Base-by-base conservation (phyloP, 2,329 filamentous ascomycete genomes). In the Chaetomium globosum region DNA sequence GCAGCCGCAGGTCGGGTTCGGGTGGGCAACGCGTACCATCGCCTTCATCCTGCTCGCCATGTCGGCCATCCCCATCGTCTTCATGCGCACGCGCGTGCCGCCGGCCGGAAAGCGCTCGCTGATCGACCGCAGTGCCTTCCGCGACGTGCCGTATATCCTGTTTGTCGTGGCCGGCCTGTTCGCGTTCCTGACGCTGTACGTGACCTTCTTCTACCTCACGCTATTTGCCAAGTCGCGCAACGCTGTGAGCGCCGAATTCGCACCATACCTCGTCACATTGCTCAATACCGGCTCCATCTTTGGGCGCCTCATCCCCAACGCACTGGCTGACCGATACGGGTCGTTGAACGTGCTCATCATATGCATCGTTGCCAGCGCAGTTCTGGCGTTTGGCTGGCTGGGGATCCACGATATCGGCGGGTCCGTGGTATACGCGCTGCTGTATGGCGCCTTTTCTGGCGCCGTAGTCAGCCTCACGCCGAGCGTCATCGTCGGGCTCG, bases 11-110 rank as follows among this genome's bases (percentile, higher is more conserved):
- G 70, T 78, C 58, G 74, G 78, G 59, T 78, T 81, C 58, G 73
- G 73, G 13, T 76, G 75, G 68, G 75, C 84, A 3, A 78, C 82
- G 68, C 75, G 77, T n/a, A 71, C 72, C 21, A 78, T 87, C 61
- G 85, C 85, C 33, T 88, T 87, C 73, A 71, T 76, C 61, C 73
- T 83, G 19, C 75, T 81, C 16, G 79, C 59, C 1, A 72, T 80
- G 26, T 73, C 77, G 48, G 62, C 73, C n/a, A 64, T 82, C 5
- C 77, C 79, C 1, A 55, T 79, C 6, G 67, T 70, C 4, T 76
- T 79, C 52, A 80, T 82, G 78, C 74, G 73, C 62, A 73, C 73
- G 2, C 75, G 78, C 1, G 66, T 75, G 30, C 73, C 74, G 57
- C 73, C 77, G 6, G 70, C 69, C 53, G 71, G 71, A 23, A 65